Base-by-base conservation (phyloP, 2,329 filamentous ascomycete genomes). In the Trichoderma brevicompactum region DNA sequence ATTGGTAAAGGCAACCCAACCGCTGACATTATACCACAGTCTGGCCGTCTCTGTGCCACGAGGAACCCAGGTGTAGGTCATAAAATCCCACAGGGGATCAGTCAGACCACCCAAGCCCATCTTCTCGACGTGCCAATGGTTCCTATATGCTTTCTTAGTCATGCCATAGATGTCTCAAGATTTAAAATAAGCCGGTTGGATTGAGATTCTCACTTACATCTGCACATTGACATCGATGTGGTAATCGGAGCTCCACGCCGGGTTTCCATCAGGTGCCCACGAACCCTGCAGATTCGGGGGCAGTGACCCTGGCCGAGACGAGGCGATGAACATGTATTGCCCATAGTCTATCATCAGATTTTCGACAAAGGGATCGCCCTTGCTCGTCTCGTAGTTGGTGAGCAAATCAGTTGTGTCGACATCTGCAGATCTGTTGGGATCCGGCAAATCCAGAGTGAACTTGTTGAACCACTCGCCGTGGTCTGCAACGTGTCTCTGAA, bases 201-300 rank as follows among this genome's bases (percentile, higher is more conserved):
- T 28, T 28, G 23, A 3, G 23, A 28, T 28, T 28, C 23, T 13
- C 13, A 4, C 61, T 15, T 19, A 55, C 61, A 87, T 87, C 67
- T 88, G 83, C 1, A 87, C 65, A 66, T 87, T 87, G 70, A 88
- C 87, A 67, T 88, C 84, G 44, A 80, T 77, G 62, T 86, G 84
- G 63, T 86, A 88, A 67, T 87, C 84, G 1, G 77, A 80, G n/a
- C 80, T 79, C 85, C 85, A 69, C 23, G 71, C 68, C 36, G 75
- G 68, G 61, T 68, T 73, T 41, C 82, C 70, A 0, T 77, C 72
- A 52, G 83, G 79, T 6, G 79, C 81, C 86, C 85, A 88, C n/a
- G 78, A 78, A 0, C 86, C 85, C 70, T 85, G 83, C 0, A 88
- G 77, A 65, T 87, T 87, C 0, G 85, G 78, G 0, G 85, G 85